Base-by-base conservation (phyloP, 2,329 filamentous ascomycete species). In the Bipolaris bicolor region DNA sequence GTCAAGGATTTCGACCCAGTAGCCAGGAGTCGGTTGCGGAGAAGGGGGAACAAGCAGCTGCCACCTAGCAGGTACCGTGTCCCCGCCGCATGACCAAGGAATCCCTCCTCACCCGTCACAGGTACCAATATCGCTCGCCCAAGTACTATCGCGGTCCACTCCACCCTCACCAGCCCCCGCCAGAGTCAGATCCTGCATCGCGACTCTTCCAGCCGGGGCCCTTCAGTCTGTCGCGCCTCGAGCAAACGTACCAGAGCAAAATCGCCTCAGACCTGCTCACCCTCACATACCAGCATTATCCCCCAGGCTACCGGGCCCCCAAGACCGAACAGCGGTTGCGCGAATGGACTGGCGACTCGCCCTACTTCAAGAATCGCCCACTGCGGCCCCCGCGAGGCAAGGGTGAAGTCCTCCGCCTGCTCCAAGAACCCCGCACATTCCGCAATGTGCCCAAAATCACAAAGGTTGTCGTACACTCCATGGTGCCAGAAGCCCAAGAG, bases 131-230 rank as follows among this genome's bases (percentile, higher is more conserved):
- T 78, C 92, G 93, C 64, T 89, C 94, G 49, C 95, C 95, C 62
- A 95, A 94, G 80, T 99, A 93, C 84, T 88, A 97, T 78, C 91
- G 94, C 71, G 95, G 95, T 55, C 93, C 93, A 63, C 84, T 98
- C 22, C 93, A 98, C 76, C 95, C 95, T 49, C 88, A 97, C 71
- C 92, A 97, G 80, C 90, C 92, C 57, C 94, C 92, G n/a, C 84
- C 88, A 37, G 85, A 88, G 49, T 95, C 93, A 61, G 91, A 97
- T 70, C 93, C 93, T 0, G 85, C 89, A 26, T 97, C 95, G 57
- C 90, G 95, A 73, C 84, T 92, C 73, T 99, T 95, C 77, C 83
- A 90, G 24, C 93, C 95, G 0, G 95, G 95, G 0, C 95, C 95
- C 1, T 99, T 98, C 83, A 90, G 89, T 72, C 83, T 90, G 48